Evolutionary conservation across 495 filamentous ascomycete species (phyloP).

Genomic region (Apiosordaria backusii): DNA sequence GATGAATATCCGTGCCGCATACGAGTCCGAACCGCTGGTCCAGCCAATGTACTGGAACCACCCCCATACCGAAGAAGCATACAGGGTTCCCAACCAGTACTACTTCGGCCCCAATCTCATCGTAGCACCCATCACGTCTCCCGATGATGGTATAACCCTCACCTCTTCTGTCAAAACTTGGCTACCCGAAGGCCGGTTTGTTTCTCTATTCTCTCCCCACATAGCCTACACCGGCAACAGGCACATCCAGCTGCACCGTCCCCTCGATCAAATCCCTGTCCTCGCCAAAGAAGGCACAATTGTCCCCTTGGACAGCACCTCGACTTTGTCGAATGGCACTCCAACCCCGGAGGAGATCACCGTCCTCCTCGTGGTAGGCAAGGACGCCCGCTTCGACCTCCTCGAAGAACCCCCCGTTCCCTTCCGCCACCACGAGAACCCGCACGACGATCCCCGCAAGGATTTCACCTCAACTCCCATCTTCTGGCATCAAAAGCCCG

Average conservation of each 20-base stretch:
- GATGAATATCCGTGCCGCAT: slow-evolving; percentile 46
- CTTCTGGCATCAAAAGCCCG: slow-evolving; percentile 25
- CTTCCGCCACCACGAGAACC: background rate
- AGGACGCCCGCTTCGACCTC: slow-evolving; percentile 43
- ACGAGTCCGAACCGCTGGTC: slow-evolving; percentile 47
- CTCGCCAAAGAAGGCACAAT: slow-evolving; percentile 54
- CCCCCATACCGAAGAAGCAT: slow-evolving; percentile 43
- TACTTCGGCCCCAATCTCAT: slow-evolving; percentile 52
- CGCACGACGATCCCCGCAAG: slow-evolving; percentile 14
- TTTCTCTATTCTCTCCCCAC: slow-evolving; percentile 50
- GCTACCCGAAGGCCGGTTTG: slow-evolving; percentile 47
- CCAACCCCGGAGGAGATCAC: slow-evolving; percentile 40
- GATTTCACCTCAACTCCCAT: slow-evolving; percentile 29
- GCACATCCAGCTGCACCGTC: slow-evolving; percentile 43
- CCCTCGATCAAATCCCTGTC: slow-evolving; percentile 44
- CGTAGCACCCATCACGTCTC: slow-evolving; percentile 50
- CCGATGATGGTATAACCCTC: slow-evolving; percentile 37
- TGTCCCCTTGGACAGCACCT: slow-evolving; percentile 44
- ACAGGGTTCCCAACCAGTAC: slow-evolving; percentile 51
- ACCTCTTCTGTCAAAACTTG: slow-evolving; percentile 44
- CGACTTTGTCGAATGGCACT: slow-evolving; percentile 40
- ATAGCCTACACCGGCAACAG: slow-evolving; percentile 53
- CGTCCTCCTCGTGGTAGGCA: slow-evolving; percentile 51
- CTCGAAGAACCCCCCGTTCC: slow-evolving; percentile 34
- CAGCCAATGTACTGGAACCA: slow-evolving; percentile 61